phyloP scores from a whole-genome alignment of 2,329 filamentous ascomycete species.

The Keithomyces neogunnii region DNA sequence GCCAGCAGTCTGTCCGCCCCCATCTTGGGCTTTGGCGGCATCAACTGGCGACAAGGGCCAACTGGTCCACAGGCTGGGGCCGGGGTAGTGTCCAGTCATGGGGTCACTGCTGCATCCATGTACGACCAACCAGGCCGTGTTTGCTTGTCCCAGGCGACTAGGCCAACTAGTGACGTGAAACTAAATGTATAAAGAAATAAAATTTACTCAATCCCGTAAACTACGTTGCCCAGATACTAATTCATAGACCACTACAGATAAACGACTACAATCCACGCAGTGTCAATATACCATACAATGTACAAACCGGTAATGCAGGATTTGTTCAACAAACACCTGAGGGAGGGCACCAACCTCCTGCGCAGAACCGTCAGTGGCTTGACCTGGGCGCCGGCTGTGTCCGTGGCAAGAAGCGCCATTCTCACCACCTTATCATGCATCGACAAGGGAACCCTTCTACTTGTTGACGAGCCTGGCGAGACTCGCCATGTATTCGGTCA shows the following conservation, averaged over 20 bases:
- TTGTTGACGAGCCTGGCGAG: slow-evolving; percentile 37
- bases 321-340: slow-evolving; percentile 2
- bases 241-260: not conserved
- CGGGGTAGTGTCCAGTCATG: too few relatives aligned
- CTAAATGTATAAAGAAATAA: not conserved
- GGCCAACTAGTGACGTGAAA: not conserved
- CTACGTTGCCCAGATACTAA: not conserved
- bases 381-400: slow-evolving; percentile 38
- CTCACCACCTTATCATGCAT: slow-evolving; percentile 37
- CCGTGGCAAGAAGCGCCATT: slow-evolving; percentile 37
- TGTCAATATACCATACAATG: not conserved
- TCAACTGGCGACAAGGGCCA: too few relatives aligned
- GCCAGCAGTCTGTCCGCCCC: too few relatives aligned
- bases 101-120: too few relatives aligned
- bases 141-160: too few relatives aligned
- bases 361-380: slow-evolving; percentile 34
- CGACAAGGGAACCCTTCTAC: slow-evolving; percentile 36
- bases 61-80: too few relatives aligned
- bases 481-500: slow-evolving; percentile 36
- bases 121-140: too few relatives aligned
- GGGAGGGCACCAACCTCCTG: slow-evolving; percentile 23
- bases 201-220: not conserved
- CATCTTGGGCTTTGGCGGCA: too few relatives aligned
- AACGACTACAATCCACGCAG: not conserved
- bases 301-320: not conserved